Conservation (phyloP, 441 rosid species). For the Adansonia grandidieri region DNA sequence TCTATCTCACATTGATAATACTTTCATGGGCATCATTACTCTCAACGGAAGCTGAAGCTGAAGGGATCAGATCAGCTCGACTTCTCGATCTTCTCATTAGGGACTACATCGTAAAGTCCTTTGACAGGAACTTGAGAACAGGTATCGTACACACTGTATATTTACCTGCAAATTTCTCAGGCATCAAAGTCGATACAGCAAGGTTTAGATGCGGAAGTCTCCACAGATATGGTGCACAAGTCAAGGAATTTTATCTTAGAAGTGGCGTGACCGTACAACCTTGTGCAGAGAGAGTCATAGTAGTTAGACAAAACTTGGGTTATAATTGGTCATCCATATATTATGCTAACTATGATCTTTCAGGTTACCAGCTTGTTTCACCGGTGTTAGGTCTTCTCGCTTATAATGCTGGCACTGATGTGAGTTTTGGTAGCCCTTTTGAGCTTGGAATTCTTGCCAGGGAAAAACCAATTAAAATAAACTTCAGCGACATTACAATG, state of each 20-base stretch:
- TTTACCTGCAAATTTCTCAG: conserved; percentile 75
- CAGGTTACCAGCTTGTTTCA: conserved; percentile 77
- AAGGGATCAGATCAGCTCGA: conserved; percentile 54
- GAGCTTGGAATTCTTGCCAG: conserved; percentile 58
- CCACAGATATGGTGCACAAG: conserved; percentile 66
- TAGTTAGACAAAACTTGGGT: conserved; percentile 74
- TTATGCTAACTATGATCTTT: conserved; percentile 59
- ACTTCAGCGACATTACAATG: conserved; percentile 46
- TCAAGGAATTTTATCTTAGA: conserved; percentile 73
- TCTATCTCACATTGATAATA: conserved; percentile 38
- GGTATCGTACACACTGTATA: conserved; percentile 57
- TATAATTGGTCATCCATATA: conserved; percentile 71
- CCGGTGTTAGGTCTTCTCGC: conserved; percentile 79
- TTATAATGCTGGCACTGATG: conserved; percentile 62
- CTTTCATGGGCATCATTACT: conserved; percentile 38
- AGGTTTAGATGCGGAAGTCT: conserved; percentile 87
- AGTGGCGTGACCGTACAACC: conserved; percentile 68
- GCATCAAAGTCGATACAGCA: conserved; percentile 61
- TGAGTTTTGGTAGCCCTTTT: conserved; percentile 51
- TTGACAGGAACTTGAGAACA: conserved; percentile 50
- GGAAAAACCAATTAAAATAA: conserved; percentile 58
- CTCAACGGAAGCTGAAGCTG: conserved; percentile 37
- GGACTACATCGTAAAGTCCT: conserved; percentile 72
- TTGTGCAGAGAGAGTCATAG: conserved; percentile 78
- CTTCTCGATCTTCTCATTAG: conserved; percentile 73